Evolutionary conservation across 78 protist species (phyloP), one percentile per base, ranked within the genome.

Genomic region (Mastigamoeba balamuthi): DNA sequence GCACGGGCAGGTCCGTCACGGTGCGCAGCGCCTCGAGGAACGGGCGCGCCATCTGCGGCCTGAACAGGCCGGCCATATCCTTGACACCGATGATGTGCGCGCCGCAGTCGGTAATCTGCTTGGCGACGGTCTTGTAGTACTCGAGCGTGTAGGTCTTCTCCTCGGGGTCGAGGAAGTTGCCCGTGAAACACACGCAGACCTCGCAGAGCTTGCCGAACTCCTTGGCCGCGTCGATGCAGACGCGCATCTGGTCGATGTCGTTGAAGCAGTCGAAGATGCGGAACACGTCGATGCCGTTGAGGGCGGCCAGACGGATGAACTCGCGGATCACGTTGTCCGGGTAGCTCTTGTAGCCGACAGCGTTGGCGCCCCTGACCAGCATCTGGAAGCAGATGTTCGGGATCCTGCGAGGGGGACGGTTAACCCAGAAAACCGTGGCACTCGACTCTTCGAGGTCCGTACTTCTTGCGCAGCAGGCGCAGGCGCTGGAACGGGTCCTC

Each of bases 251-350:
- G 41, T 43, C 78, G n/a, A 80, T 0, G 87, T 91, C 78, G 76
- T 93, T 93, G 84, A 93, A 78, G 67, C 88, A 86, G 74, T 93
- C 96, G 70, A 93, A 93, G 41, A 93, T 85, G n/a, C 96, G 91
- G 88, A 93, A 91, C 42, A 93, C 63, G 83, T 93, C 95, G 53
- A 91, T 84, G 30, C 94, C 94, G 25, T 67, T 17, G 35, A 35
- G 10, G 33, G 3, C 40, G 7, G 88, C 85, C 36, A n/a, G 35
- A n/a, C 69, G 29, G 84, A 69, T 52, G 73, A 87, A 89, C 74
- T 83, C 48, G 68, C 30, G 37, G 38, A 93, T 86, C 30, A 85
- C 96, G 53, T 93, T 93, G 88, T 93, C 95, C 7, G 96, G 92
- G 89, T 93, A 91, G 64, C 40, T 27, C 29, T 86, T 86, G 88